Base-by-base conservation (phyloP, 495 filamentous ascomycete species). In the Podospora pseudoanserina region DNA sequence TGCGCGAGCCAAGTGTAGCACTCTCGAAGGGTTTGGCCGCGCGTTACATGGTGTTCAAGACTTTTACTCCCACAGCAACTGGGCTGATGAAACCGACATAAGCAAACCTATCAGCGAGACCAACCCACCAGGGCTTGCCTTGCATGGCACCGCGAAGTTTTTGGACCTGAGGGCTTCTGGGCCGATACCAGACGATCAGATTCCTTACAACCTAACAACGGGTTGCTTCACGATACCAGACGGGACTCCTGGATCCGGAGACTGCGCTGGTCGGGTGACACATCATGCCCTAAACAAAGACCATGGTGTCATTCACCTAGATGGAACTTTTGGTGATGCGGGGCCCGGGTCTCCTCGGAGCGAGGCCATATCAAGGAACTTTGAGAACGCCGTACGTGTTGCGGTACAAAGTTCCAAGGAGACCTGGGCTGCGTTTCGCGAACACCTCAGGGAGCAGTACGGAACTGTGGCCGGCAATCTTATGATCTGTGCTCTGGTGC, bases 1-100 rank as follows among this genome's bases (percentile, higher is more conserved):
- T 5, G 72, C 68, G 18, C 72, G 74, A 1, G 68, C 74, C 30
- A 76, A 76, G 63, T 76, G 74, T 61, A 65, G 49, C 26, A 57
- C 69, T 13, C 55, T 76, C 61, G 74, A 76, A 63, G 74, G 72
- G 0, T 26, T 76, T 5, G 74, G 74, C 2, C 68, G 74, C 0
- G 72, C 70, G 0, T 16, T 76, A 20, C 74, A 76, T 32, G 74
- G 74, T 23, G 49, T 75, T 18, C 74, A 76, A 55, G 74, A 76
- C 32, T 76, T 76, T 49, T 76, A 76, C 30, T 64, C 74, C 15
- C 74, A 76, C 67, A 76, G 72, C 67, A 76, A 76, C 65, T 76
- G 74, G 74, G 74, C 39, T 39, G 74, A 76, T 67, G 16, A 32
- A 4, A 20, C 58, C 13, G 72, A 76, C 4, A 64, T 64, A 34